phyloP scores from a whole-genome alignment of 2,329 filamentous ascomycete genomes.

The Penicillium sp. region DNA sequence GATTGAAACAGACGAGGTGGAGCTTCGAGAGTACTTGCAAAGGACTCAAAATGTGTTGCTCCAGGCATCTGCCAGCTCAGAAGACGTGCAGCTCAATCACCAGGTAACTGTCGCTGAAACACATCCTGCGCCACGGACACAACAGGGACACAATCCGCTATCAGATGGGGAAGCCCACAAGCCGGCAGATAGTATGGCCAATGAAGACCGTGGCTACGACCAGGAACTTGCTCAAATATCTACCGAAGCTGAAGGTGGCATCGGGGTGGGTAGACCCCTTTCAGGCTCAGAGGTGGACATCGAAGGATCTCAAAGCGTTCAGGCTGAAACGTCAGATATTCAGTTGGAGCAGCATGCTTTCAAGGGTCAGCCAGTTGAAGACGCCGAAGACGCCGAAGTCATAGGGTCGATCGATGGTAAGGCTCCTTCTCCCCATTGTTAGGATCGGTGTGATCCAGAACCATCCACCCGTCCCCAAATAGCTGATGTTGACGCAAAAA shows the following conservation, averaged over 20 bases:
- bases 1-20: conserved; percentile 15
- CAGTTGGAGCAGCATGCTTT: background rate
- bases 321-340: background rate
- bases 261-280: conserved; percentile 5
- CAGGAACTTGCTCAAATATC: background rate
- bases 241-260: background rate
- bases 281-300: background rate
- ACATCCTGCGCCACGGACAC: background rate
- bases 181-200: conserved; percentile 43
- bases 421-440: background rate
- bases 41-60: background rate
- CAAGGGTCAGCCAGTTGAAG: background rate
- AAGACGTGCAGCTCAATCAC: background rate
- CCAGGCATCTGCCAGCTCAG: background rate
- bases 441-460: no score
- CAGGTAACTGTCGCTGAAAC: background rate
- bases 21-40: conserved; percentile 11
- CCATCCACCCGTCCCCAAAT: background rate
- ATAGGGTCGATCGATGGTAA: conserved; percentile 18
- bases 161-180: conserved; percentile 52
- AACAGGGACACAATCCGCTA: conserved; percentile 10
- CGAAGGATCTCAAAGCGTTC: background rate
- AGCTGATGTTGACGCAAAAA: background rate
- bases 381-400: conserved; percentile 9
- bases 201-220: conserved; percentile 36